Evolutionary conservation across 768 basidiomycete species (phyloP), one percentile per base, ranked within the genome.

Genomic region (Cyclocybe cylindracea): DNA sequence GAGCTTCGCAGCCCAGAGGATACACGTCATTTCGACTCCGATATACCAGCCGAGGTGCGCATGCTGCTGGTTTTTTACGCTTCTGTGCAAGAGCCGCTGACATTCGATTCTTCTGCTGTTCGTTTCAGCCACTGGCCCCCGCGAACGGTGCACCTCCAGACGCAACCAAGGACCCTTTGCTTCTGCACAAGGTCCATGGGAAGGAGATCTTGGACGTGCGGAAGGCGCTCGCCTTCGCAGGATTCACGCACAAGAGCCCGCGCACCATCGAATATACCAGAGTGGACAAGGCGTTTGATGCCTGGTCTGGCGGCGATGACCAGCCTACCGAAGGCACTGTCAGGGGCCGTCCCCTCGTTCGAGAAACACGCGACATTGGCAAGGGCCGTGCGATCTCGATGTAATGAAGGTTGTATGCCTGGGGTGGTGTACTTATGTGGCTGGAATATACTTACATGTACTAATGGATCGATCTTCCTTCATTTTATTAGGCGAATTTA

Each of bases 11-110:
- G 83, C 57, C 87, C 90, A 24, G 91, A 88, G 61, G 94, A 98
- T 68, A 98, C 96, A 11, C 80, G 85, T 54, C 95, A 99, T 70
- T 98, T 99, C 58, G 95, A 98, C 69, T 84, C 88, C 47, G 93
- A 96, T 68, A 98, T 97, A 62, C 91, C 91, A 16, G 75, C 89
- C 35, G 91, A 95, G 84, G 94, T 93, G 71, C 64, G 70, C 61
- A 67, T 55, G 65, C 65, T 54, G 56, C 51, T 24, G 24, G 51
- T 45, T 54, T 56, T 44, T 55, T 56, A 44, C 56, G 48, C 57
- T 56, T 53, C 58, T 39, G 61, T 61, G 67, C 61, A 62, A 64
- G 64, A 50, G 44, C 53, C 57, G 54, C 45, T 58, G 42, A 58
- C 49, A 57, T 36, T 46, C 46, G 44, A 53, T 61, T 60, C 37